Evolutionary conservation across 345 rosid species (phyloP).

Genomic region (Eutrema japonicum): DNA sequence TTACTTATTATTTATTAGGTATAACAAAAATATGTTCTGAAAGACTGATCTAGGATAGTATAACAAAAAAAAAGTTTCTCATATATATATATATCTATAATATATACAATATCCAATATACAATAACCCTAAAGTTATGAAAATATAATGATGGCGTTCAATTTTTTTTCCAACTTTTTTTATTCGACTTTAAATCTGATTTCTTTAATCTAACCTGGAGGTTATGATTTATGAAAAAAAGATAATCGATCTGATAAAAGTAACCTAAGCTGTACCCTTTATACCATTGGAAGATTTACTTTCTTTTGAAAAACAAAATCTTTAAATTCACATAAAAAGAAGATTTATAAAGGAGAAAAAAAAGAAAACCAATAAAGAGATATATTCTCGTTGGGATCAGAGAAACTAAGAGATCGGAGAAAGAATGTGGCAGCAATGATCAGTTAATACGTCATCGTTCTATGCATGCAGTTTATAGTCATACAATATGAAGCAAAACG

Average conservation of each 20-base stretch:
- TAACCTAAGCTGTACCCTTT: constrained; percentile 44
- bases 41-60: no score
- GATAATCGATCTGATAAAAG: constrained; percentile 49
- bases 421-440: constrained; percentile 52
- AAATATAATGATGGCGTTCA: constrained; percentile 31
- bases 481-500: constrained; percentile 38
- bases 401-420: constrained; percentile 50
- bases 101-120: constrained; percentile 4
- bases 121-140: constrained; percentile 33
- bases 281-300: constrained; percentile 49
- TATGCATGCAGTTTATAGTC: constrained; percentile 40
- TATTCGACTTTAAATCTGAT: constrained; percentile 39
- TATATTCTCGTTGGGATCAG: constrained; percentile 57
- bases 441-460: constrained; percentile 47
- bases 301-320: constrained; percentile 41
- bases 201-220: constrained; percentile 47
- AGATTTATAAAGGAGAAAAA: constrained; percentile 40
- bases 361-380: constrained; percentile 41
- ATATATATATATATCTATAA: neutral
- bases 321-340: constrained; percentile 47
- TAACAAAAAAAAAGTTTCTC: neutral
- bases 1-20: no score
- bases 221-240: constrained; percentile 40
- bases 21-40: no score
- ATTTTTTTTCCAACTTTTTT: neutral